These are phyloP conservation scores for Colletotrichum sp. DNA, from an alignment of 2,329 filamentous ascomycete genomes.

Conservation along the genomic window DNA sequence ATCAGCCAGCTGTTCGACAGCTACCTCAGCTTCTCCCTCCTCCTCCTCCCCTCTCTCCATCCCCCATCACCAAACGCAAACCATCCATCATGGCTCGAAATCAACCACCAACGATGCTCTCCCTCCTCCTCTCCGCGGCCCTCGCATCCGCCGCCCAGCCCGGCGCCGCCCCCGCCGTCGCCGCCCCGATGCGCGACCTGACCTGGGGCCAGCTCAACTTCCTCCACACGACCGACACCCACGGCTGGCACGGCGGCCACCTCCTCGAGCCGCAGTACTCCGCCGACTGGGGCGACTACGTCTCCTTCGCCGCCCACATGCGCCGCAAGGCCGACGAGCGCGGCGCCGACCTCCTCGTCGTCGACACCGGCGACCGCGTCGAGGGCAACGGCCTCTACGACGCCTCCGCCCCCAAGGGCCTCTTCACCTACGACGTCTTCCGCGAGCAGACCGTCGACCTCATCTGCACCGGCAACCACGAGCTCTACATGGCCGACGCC, in stretches of 20 bases:
- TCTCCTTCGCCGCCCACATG: conserved; percentile 89
- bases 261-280: conserved; percentile 93
- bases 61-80: neutral
- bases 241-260: conserved; percentile 95
- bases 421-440: conserved; percentile 88
- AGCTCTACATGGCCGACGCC: conserved; percentile 84
- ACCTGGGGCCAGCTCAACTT: conserved; percentile 96
- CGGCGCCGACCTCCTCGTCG: conserved; percentile 85
- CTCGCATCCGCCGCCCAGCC: conserved; percentile 69
- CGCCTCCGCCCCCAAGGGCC: conserved; percentile 83
- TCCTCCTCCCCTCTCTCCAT: neutral
- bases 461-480: conserved; percentile 90
- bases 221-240: conserved; percentile 94
- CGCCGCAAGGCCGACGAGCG: conserved; percentile 77
- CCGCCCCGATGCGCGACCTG: conserved; percentile 82
- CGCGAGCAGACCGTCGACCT: conserved; percentile 83
- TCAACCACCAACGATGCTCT: neutral
- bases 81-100: neutral
- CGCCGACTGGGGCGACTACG: conserved; percentile 97
- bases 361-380: conserved; percentile 92
- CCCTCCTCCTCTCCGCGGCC: neutral
- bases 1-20: neutral
- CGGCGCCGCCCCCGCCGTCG: conserved; percentile 76
- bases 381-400: conserved; percentile 97
- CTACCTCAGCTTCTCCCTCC: neutral